A percentile compares a stretch with the other conserved stretches of the same genome.
Evolutionary conservation across 352 stramenopile genomes (phyloP).

Genomic region (Pythium vanterpoolii): DNA sequence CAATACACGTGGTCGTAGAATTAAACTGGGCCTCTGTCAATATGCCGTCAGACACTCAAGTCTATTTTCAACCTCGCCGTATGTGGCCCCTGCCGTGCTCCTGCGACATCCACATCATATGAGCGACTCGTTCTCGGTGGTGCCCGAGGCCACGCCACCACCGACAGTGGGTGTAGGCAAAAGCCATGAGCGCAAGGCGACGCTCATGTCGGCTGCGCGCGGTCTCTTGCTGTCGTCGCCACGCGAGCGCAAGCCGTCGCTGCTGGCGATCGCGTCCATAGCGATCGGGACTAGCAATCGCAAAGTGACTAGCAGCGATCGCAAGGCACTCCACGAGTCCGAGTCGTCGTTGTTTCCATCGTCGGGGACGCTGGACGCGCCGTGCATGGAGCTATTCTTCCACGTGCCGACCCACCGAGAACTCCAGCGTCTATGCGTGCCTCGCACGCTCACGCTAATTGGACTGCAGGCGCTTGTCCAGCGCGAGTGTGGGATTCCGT

Average conservation of each 20-base stretch:
- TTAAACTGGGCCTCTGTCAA: background rate
- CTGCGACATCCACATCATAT: background rate
- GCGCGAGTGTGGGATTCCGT: conserved; percentile 50
- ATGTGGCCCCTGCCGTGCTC: background rate
- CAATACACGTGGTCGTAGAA: background rate
- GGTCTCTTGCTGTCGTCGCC: background rate
- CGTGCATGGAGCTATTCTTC: conserved; percentile 53
- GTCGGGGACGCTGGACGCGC: conserved; percentile 14
- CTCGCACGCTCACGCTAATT: conserved; percentile 46
- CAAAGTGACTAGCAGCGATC: too few species aligned
- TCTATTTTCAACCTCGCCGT: background rate
- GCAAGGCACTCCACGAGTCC: background rate
- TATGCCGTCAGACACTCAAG: background rate
- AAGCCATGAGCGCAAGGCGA: too few species aligned
- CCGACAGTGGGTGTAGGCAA: background rate
- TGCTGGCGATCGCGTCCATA: conserved; percentile 3
- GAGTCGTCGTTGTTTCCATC: too few species aligned
- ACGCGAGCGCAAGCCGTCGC: conserved; percentile 8
- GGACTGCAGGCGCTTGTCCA: conserved; percentile 53
- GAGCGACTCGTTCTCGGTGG: conserved; percentile 6
- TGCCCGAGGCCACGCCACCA: background rate
- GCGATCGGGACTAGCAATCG: conserved; percentile 3
- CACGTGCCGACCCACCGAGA: conserved; percentile 33
- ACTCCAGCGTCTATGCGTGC: conserved; percentile 37
- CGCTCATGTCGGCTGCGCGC: too few species aligned